Percentiles rank a stretch among this genome's conserved stretches.
phyloP scores from a whole-genome alignment of 768 basidiomycete genomes.

The Tephrocybe sp. region DNA sequence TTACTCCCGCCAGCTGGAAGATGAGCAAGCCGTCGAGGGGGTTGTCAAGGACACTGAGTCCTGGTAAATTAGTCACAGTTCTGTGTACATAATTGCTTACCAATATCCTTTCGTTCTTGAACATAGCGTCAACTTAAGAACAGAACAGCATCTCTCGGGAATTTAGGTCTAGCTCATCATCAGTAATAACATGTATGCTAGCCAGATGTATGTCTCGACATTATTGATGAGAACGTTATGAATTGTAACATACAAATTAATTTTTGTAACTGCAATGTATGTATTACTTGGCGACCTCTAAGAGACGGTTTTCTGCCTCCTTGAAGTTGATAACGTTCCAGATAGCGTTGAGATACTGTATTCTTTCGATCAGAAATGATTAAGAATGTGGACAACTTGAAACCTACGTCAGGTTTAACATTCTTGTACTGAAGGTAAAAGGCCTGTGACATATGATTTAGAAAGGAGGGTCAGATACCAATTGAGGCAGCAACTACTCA shows the following conservation, averaged over 20 bases:
- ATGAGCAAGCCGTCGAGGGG: constrained; percentile 38
- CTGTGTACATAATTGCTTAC: constrained; percentile 10
- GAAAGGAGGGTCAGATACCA: constrained; percentile 3
- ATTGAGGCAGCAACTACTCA: constrained; percentile 36
- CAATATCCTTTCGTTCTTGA: neutral
- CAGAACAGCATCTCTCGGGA: too few relatives aligned
- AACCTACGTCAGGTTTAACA: constrained; percentile 88
- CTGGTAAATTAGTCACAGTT: constrained; percentile 29
- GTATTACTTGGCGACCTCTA: constrained; percentile 32
- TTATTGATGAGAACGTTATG: too few relatives aligned
- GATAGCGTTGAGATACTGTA: constrained; percentile 89
- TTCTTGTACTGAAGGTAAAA: constrained; percentile 87
- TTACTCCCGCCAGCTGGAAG: constrained; percentile 44
- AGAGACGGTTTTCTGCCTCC: constrained; percentile 72
- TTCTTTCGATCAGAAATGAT: neutral
- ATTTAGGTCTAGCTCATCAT: too few relatives aligned
- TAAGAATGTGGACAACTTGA: neutral
- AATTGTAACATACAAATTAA: too few relatives aligned
- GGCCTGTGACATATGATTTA: constrained; percentile 40
- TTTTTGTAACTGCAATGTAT: neutral
- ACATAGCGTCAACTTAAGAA: neutral
- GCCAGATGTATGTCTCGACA: too few relatives aligned
- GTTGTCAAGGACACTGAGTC: constrained; percentile 45
- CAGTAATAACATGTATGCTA: too few relatives aligned
- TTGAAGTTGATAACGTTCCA: constrained; percentile 97